These are phyloP conservation scores for Apiotrichum veenhuisii DNA, from an alignment of 1,284 basidiomycete species.

Conservation along the genomic window DNA sequence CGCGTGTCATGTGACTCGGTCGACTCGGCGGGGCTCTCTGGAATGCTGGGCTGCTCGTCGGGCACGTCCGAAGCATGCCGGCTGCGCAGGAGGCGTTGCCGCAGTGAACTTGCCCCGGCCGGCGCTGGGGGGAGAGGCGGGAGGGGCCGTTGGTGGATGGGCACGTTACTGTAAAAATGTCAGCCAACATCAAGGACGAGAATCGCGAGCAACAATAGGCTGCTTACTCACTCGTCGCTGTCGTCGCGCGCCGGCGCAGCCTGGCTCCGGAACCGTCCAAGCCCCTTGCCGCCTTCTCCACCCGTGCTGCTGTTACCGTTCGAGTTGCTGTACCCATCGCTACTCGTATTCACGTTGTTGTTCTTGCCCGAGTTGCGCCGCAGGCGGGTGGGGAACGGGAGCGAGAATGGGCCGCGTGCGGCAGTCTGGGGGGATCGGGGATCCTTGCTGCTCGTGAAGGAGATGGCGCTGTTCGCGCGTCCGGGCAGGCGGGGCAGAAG, in stretches of 20 bases:
- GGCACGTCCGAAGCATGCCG: background rate
- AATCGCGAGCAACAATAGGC: no score
- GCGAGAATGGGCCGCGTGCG: background rate
- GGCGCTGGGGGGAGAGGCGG: slow-evolving; percentile 8
- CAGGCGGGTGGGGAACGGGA: background rate
- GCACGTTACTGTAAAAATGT: slow-evolving; percentile 4
- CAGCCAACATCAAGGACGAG: no score
- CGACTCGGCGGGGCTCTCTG: no score
- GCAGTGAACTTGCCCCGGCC: background rate
- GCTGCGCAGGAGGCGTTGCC: slow-evolving; percentile 2
- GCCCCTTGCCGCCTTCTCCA: no score
- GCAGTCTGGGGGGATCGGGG: background rate
- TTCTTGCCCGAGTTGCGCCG: background rate
- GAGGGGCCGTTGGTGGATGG: slow-evolving; percentile 14
- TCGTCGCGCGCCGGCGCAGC: background rate
- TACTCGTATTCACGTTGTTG: background rate
- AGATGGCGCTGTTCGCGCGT: background rate
- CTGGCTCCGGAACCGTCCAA: background rate
- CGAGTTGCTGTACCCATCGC: no score
- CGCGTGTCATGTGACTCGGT: background rate
- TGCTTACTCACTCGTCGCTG: background rate
- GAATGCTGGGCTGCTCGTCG: no score
- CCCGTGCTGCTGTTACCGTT: no score
- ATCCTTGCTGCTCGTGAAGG: background rate
- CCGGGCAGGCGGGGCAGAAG: background rate